Evolutionary conservation across 2,329 filamentous ascomycete genomes (phyloP), one percentile per base, ranked within the genome.

Genomic region (Chrysoporthe deuterocubensis): DNA sequence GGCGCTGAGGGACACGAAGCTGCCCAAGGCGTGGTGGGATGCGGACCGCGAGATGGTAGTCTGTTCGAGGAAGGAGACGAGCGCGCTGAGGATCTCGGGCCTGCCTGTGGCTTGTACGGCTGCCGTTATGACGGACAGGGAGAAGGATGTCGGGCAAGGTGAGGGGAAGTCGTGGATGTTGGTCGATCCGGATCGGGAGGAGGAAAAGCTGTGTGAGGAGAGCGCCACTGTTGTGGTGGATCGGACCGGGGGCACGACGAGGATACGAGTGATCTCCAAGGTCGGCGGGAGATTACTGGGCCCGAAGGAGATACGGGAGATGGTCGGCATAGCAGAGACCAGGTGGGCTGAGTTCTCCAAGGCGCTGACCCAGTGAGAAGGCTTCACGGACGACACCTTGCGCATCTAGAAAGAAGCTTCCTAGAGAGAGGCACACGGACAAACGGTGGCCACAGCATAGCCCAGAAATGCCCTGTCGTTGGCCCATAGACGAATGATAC

Each of bases 101-200:
- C 76, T 93, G 71, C 94, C 94, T 0, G 85, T 97, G 61, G 86
- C 94, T 13, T 90, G 89, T 73, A 95, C 91, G 0, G 94, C 92
- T 71, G 88, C 87, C 8, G 89, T 97, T 11, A 96, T 97, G 75
- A 89, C 87, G 59, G 90, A 89, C 61, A 85, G 83, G 78, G 86
- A 86, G 75, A 82, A 82, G 40, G 80, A 70, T 37, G 82, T 67
- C 78, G 66, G 76, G 71, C 80, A 77, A 60, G 75, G 76, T 2
- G 78, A 79, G 72, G 84, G 79, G 71, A 84, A 82, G 74, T 84
- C 83, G 75, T 97, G 94, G 93, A 82, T 97, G 2, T 80, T 99
- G 67, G 88, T 92, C 7, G 96, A 99, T 80, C 93, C 93, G 2
- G 96, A 99, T 80, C 87, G 89, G 32, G 90, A 97, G 73, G 96